A percentile compares a stretch with the other conserved stretches of the same genome.
Conservation (phyloP, 2,329 filamentous ascomycete genomes). For the Aurifilum marmelostoma region DNA sequence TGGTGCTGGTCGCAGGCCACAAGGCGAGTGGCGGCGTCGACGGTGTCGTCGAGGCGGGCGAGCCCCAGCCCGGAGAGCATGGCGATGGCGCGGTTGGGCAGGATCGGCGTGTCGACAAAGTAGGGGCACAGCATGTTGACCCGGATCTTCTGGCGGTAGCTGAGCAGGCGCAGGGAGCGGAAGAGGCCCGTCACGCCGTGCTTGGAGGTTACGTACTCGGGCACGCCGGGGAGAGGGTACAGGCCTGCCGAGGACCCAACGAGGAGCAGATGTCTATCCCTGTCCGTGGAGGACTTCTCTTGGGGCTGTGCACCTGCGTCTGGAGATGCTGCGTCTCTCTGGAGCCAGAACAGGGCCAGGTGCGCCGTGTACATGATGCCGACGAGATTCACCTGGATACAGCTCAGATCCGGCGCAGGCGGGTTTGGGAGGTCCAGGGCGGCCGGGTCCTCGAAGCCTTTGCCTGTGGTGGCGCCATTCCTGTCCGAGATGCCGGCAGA, state of each 20-base stretch:
- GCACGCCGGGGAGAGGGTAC: constrained; percentile 46
- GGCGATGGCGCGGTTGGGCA: constrained; percentile 49
- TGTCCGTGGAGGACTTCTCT: too few relatives aligned
- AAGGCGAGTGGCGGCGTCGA: constrained; percentile 65
- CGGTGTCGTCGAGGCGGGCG: constrained; percentile 60
- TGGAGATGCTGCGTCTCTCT: constrained; percentile 45
- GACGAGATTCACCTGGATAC: constrained; percentile 64
- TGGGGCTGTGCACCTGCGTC: constrained; percentile 29
- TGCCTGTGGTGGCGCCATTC: constrained; percentile 34
- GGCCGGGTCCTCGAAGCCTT: constrained; percentile 50
- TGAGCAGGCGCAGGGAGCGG: constrained; percentile 57
- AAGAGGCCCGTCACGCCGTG: constrained; percentile 70
- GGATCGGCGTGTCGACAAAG: constrained; percentile 65
- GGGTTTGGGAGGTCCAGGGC: constrained; percentile 47
- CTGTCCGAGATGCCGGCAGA: constrained; percentile 65
- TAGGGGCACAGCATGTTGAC: constrained; percentile 71
- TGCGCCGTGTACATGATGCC: constrained; percentile 69
- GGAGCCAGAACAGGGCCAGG: constrained; percentile 64
- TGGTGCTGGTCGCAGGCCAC: constrained; percentile 50
- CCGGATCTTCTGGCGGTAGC: constrained; percentile 55
- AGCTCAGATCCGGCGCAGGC: constrained; percentile 52
- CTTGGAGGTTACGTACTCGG: constrained; percentile 64
- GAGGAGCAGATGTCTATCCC: constrained; percentile 64
- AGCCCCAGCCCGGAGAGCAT: constrained; percentile 60
- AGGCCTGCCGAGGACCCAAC: constrained; percentile 65